phyloP scores from a whole-genome alignment of 805 yeast genomes.

The Hanseniaspora occidentalis region DNA sequence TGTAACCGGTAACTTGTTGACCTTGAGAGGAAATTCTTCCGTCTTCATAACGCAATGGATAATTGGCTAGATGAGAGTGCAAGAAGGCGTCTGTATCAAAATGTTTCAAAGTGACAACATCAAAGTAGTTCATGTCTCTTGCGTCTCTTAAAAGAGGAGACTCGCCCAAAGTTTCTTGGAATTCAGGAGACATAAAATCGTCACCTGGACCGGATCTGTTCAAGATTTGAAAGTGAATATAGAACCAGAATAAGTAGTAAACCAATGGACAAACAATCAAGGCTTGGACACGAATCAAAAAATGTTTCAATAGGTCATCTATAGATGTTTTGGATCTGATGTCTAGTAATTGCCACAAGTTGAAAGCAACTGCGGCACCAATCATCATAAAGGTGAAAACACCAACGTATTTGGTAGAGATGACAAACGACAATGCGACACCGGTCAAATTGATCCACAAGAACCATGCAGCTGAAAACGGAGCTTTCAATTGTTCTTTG shows the following conservation, averaged over 20 bases:
- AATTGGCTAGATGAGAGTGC: constrained; percentile 67
- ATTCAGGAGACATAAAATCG: constrained; percentile 83
- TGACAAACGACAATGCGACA: constrained; percentile 74
- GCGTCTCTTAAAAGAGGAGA: constrained; percentile 63
- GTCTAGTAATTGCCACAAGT: constrained; percentile 82
- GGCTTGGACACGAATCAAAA: constrained; percentile 56
- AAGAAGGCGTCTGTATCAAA: constrained; percentile 65
- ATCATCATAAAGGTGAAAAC: constrained; percentile 79
- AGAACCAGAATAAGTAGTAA: constrained; percentile 82
- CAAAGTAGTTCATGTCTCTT: constrained; percentile 61
- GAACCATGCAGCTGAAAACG: constrained; percentile 74
- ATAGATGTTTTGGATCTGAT: constrained; percentile 50
- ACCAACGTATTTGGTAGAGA: constrained; percentile 94
- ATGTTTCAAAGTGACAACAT: constrained; percentile 65
- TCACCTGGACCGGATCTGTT: constrained; percentile 93
- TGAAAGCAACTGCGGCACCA: constrained; percentile 76
- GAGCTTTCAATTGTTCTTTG: constrained; percentile 44
- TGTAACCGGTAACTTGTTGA: constrained; percentile 79
- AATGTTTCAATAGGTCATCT: constrained; percentile 49
- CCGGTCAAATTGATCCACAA: constrained; percentile 81
- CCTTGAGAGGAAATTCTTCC: constrained; percentile 91
- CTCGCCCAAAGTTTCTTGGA: constrained; percentile 86
- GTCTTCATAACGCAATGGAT: constrained; percentile 90
- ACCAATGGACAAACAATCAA: constrained; percentile 71
- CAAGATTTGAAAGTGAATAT: constrained; percentile 74